Conservation (phyloP, 768 basidiomycete genomes). For the Auricularia sp. region DNA sequence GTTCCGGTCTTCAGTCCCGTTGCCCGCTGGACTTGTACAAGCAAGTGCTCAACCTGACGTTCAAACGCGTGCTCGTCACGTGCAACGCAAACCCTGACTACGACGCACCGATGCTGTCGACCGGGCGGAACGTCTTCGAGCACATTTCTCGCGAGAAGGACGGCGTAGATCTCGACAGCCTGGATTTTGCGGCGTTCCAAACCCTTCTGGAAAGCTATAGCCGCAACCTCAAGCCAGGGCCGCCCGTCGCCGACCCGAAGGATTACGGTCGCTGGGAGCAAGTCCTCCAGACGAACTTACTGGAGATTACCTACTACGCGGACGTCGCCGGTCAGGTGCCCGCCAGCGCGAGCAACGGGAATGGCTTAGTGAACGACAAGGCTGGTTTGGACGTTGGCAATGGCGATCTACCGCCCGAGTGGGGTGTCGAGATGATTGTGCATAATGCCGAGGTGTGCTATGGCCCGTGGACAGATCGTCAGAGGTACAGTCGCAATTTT, state of each 20-base stretch:
- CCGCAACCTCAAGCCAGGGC: background rate
- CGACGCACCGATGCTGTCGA: conserved; percentile 50
- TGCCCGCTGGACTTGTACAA: conserved; percentile 80
- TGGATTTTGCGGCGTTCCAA: conserved; percentile 19
- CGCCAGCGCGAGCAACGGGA: conserved; percentile 8
- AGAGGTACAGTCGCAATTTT: conserved; percentile 36
- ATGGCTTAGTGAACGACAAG: conserved; percentile 1
- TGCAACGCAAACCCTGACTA: conserved; percentile 71
- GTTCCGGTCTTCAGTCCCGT: conserved; percentile 42
- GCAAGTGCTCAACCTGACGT: conserved; percentile 61
- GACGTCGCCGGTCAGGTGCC: conserved; percentile 79
- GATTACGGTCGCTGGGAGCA: conserved; percentile 88
- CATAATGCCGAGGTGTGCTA: conserved; percentile 68
- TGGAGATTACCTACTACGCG: conserved; percentile 80
- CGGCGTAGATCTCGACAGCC: background rate
- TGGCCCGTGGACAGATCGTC: conserved; percentile 95
- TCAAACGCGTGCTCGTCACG: conserved; percentile 53
- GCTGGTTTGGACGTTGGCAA: conserved; percentile 62
- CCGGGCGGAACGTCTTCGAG: conserved; percentile 54
- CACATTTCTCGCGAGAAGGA: conserved; percentile 26
- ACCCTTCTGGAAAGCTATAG: background rate
- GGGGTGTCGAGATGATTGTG: conserved; percentile 84
- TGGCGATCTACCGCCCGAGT: conserved; percentile 81
- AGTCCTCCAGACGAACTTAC: conserved; percentile 61
- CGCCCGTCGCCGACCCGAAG: background rate